These are phyloP conservation scores for Claviceps lovelessii DNA, from an alignment of 2,329 filamentous ascomycete genomes.

Conservation along the genomic window DNA sequence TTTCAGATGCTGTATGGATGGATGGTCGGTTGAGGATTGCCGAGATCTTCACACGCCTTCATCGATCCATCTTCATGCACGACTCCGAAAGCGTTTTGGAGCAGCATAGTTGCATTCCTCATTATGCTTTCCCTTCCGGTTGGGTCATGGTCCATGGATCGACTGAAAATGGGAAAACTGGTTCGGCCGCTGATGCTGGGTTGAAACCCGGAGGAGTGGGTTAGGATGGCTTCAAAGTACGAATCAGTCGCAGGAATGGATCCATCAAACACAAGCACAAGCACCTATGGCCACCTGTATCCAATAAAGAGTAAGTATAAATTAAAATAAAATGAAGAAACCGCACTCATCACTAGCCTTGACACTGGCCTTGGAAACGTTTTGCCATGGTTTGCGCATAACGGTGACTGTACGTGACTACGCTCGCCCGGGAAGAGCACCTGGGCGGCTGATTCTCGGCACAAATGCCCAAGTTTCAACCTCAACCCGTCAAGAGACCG, in stretches of 20 bases:
- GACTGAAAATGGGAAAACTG: neutral
- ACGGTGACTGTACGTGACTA: too few species aligned
- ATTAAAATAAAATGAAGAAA: neutral
- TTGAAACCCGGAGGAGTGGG: neutral
- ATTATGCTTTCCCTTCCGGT: neutral
- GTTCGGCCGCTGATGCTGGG: neutral
- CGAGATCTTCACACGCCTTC: slow-evolving; percentile 5
- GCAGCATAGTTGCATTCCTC: neutral
- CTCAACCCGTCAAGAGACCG: too few species aligned
- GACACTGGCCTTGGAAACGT: too few species aligned
- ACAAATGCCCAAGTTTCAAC: too few species aligned
- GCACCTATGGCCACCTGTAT: neutral
- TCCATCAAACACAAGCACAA: neutral
- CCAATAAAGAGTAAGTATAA: neutral
- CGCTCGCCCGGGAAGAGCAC: too few species aligned
- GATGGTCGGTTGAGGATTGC: slow-evolving; percentile 10
- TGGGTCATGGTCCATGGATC: neutral
- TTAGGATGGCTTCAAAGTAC: neutral
- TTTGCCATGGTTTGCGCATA: too few species aligned
- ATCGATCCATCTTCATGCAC: neutral
- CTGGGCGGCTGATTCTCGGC: too few species aligned
- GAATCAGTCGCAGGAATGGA: neutral
- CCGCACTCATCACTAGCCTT: neutral
- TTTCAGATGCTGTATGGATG: neutral
- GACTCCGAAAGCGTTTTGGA: neutral